Evolutionary conservation across 768 basidiomycete species (phyloP).

Genomic region (Tulasnella sp.): DNA sequence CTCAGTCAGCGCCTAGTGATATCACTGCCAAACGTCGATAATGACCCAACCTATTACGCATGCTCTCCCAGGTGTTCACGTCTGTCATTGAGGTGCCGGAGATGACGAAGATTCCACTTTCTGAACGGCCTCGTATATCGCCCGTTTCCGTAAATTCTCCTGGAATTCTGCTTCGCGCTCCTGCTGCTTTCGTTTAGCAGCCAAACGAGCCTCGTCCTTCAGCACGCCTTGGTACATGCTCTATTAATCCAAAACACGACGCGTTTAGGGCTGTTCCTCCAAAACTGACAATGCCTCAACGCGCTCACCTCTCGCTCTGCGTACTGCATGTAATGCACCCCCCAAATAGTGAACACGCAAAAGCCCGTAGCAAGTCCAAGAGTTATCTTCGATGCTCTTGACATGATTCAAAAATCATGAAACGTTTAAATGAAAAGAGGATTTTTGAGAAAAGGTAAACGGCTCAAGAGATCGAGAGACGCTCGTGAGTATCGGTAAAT

Average conservation of each 20-base stretch:
- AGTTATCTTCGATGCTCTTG: slow-evolving; percentile 63
- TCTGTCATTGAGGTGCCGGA: neutral
- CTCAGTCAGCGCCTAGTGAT: neutral
- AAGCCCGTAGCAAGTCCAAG: slow-evolving; percentile 57
- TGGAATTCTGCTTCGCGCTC: slow-evolving; percentile 46
- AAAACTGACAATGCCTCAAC: neutral
- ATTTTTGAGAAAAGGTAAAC: neutral
- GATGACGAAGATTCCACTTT: slow-evolving; percentile 18
- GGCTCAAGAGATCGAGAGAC: neutral
- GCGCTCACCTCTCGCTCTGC: slow-evolving; percentile 66
- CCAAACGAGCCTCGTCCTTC: slow-evolving; percentile 75
- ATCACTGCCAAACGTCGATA: neutral
- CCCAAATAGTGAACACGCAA: slow-evolving; percentile 71
- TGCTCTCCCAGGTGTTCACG: neutral
- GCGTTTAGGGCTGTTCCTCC: neutral
- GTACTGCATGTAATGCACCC: slow-evolving; percentile 78
- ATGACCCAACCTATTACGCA: neutral
- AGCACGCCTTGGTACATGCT: slow-evolving; percentile 88
- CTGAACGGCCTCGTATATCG: slow-evolving; percentile 24
- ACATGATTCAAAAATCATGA: slow-evolving; percentile 37
- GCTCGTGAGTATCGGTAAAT: neutral
- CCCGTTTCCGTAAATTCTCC: slow-evolving; percentile 21
- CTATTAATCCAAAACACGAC: slow-evolving; percentile 36
- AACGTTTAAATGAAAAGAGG: neutral
- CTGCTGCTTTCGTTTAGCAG: slow-evolving; percentile 59